Percentiles rank a stretch among this genome's conserved stretches.
These are phyloP conservation scores for Plectranthus barbatus DNA, from an alignment of 257 asterid genomes.

Conservation along the genomic window DNA sequence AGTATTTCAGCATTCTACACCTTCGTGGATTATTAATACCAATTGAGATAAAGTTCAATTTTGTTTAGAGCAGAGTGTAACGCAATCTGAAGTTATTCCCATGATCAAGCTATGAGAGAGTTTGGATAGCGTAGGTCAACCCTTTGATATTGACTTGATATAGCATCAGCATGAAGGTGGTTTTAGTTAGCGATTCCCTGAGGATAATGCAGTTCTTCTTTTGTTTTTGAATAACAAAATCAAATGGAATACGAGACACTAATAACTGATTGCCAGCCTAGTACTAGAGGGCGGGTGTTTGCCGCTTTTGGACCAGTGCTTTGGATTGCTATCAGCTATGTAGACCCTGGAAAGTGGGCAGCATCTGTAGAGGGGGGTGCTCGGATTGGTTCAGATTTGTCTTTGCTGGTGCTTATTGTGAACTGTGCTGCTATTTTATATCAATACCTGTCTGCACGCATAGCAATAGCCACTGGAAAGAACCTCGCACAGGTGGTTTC, in stretches of 20 bases:
- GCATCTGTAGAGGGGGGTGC: conserved; percentile 89
- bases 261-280: conserved; percentile 25
- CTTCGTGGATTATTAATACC: background rate
- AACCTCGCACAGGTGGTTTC: conserved; percentile 79
- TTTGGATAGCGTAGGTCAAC: background rate
- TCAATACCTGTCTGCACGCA: conserved; percentile 78
- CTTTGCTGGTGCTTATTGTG: conserved; percentile 44
- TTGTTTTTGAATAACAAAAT: conserved; percentile 10
- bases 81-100: background rate
- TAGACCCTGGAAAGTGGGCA: conserved; percentile 99
- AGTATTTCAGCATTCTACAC: conserved; percentile 7
- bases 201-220: conserved; percentile 10
- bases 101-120: background rate
- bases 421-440: conserved; percentile 68
- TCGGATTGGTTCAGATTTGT: conserved; percentile 69
- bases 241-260: conserved; percentile 52
- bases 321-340: conserved; percentile 72
- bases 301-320: conserved; percentile 76
- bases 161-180: conserved; percentile 22
- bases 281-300: conserved; percentile 43
- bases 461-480: conserved; percentile 77
- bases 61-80: background rate
- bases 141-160: conserved; percentile 16
- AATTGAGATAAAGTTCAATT: background rate
- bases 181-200: conserved; percentile 16